Base-by-base conservation (phyloP, 352 stramenopile species). In the Aphanomyces astaci region DNA sequence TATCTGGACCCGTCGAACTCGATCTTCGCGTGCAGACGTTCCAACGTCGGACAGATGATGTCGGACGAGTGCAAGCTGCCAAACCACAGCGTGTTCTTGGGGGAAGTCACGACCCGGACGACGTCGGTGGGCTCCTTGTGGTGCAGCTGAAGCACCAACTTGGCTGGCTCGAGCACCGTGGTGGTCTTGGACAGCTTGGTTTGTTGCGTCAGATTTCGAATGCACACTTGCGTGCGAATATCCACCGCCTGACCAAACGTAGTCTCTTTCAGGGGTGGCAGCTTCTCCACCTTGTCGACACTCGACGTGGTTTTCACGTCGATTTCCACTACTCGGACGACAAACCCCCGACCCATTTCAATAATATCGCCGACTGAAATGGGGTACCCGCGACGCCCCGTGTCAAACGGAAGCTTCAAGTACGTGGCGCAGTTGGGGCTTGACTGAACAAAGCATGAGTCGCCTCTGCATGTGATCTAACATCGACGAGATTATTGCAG, bases 21-120 rank as follows among this genome's bases (percentile, higher is more conserved):
- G 28, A 66, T 66, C 36, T 55, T 66, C 5, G 60, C 60, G 28
- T 66, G 60, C 15, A 66, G 51, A 3, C 30, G 60, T 9, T 39
- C 17, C 7, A 66, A 40, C 39, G 51, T 45, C 2, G 60, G 32
- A 1, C 19, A 19, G 28, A 46, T 28, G 2, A 66, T 25, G 30
- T 66, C 60, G 28, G 30, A 49, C 7, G 30, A 48, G 22, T 48
- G 60, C 13, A 66, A 31, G 28, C 60, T 66, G 28, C 60, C 60
- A 3, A 66, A 31, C 24, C 51, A 40, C 7, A 66, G 1, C 10
- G 36, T 19, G 60, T 25, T 33, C 9, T 55, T 39, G 25, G 39
- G n/a, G 28, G 32, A 66, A 3, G 43, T 46, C 9, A 4, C 60
- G 13, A 66, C 2, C 10, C 30, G 60, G 2, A 48, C 24, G 10